phyloP scores from a whole-genome alignment of 345 rosid species.

The Mangifera indica region DNA sequence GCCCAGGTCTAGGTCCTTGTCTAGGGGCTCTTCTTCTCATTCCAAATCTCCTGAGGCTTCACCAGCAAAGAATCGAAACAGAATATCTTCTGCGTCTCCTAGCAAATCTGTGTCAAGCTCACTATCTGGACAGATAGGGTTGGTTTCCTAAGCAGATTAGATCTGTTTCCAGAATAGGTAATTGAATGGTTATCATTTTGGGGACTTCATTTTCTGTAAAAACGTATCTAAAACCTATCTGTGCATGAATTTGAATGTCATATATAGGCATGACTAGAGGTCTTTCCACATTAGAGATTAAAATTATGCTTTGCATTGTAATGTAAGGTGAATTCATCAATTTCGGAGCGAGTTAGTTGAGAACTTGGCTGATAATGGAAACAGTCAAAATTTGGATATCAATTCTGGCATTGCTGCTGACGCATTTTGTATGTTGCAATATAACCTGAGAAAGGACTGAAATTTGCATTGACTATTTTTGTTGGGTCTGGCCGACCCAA shows the following conservation, averaged over 20 bases:
- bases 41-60: constrained; percentile 48
- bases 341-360: too few relatives aligned
- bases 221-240: not conserved
- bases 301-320: not conserved
- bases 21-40: constrained; percentile 35
- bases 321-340: not conserved
- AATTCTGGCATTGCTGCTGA: too few relatives aligned
- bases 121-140: constrained; percentile 59
- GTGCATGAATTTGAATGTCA: not conserved
- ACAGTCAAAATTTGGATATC: too few relatives aligned
- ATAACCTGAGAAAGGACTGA: too few relatives aligned
- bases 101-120: constrained; percentile 61
- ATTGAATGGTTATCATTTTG: not conserved
- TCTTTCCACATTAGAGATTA: too few relatives aligned
- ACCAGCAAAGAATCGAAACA: constrained; percentile 29
- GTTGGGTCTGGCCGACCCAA: too few relatives aligned
- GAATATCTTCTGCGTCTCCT: constrained; percentile 34
- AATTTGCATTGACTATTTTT: too few relatives aligned
- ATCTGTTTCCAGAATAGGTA: constrained; percentile 32
- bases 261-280: too few relatives aligned
- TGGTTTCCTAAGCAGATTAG: constrained; percentile 86
- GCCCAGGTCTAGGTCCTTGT: constrained; percentile 31
- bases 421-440: too few relatives aligned
- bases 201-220: not conserved
- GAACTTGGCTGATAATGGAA: too few relatives aligned